These are phyloP conservation scores for Zygotorulaspora florentina DNA, from an alignment of 805 yeast genomes.

Conservation along the genomic window DNA sequence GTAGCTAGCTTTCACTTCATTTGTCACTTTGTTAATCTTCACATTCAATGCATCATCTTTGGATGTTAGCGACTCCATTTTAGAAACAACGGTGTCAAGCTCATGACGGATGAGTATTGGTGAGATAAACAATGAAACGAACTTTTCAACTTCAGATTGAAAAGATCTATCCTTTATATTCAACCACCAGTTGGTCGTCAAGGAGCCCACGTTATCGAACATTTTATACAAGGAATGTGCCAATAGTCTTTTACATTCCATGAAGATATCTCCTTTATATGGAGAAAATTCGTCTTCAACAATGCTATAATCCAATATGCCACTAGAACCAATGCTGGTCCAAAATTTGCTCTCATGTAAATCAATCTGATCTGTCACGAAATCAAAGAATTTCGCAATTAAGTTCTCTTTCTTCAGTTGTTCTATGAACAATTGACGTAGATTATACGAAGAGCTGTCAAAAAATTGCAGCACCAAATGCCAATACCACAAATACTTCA, in stretches of 20 bases:
- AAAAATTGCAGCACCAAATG: conserved; percentile 56
- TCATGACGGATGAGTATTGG: conserved; percentile 59
- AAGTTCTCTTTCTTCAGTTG: conserved; percentile 49
- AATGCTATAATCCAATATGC: conserved; percentile 21
- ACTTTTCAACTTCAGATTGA: conserved; percentile 56
- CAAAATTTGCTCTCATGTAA: conserved; percentile 27
- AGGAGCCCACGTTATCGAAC: conserved; percentile 32
- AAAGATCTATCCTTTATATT: conserved; percentile 63
- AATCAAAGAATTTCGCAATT: conserved; percentile 49
- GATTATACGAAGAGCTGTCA: conserved; percentile 56
- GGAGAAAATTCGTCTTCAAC: conserved; percentile 19
- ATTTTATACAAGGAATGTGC: conserved; percentile 26
- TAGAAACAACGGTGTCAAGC: conserved; percentile 45
- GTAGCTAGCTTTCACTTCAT: conserved; percentile 69
- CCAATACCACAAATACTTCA: conserved; percentile 66
- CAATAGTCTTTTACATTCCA: conserved; percentile 30
- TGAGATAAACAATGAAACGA: conserved; percentile 58
- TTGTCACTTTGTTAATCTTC: conserved; percentile 54
- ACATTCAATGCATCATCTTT: conserved; percentile 46
- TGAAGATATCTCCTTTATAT: conserved; percentile 25
- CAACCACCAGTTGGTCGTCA: conserved; percentile 55
- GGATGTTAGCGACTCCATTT: conserved; percentile 35
- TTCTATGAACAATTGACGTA: conserved; percentile 56
- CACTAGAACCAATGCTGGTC: conserved; percentile 25
- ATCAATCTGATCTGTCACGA: conserved; percentile 52